These are phyloP conservation scores for Phytophthora cajani DNA, from an alignment of 352 stramenopile genomes.

Conservation along the genomic window DNA sequence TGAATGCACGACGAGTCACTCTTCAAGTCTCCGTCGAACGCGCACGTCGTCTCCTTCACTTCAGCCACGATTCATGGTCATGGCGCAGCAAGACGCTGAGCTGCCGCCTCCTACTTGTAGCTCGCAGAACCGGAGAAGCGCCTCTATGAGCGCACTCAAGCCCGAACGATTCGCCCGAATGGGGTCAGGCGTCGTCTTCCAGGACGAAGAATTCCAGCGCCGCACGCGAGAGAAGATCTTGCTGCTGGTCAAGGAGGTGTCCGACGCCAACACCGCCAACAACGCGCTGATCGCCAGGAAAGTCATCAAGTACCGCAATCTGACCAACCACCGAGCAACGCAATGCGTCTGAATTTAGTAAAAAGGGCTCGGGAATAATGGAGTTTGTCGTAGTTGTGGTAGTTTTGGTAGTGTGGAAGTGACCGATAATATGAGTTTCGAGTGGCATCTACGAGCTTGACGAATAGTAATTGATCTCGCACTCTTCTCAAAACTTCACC, in stretches of 20 bases:
- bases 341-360: background rate
- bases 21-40: background rate
- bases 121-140: background rate
- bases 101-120: background rate
- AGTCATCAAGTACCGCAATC: slow-evolving; percentile 10
- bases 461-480: no score
- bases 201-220: slow-evolving; percentile 4
- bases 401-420: no score
- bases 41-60: background rate
- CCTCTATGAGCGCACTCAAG: background rate
- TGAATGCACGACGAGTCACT: no score
- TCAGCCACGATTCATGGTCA: background rate
- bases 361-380: no score
- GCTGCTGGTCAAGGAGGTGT: background rate
- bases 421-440: no score
- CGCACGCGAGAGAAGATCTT: slow-evolving; percentile 7
- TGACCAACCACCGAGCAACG: background rate
- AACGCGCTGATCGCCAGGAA: slow-evolving; percentile 9
- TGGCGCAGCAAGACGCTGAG: background rate
- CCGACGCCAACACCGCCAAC: background rate
- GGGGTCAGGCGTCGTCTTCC: background rate
- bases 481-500: no score
- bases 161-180: slow-evolving; percentile 8
- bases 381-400: no score
- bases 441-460: no score